These are phyloP conservation scores for Hyaloscypha finlandica DNA, from an alignment of 495 filamentous ascomycete genomes.

Conservation along the genomic window DNA sequence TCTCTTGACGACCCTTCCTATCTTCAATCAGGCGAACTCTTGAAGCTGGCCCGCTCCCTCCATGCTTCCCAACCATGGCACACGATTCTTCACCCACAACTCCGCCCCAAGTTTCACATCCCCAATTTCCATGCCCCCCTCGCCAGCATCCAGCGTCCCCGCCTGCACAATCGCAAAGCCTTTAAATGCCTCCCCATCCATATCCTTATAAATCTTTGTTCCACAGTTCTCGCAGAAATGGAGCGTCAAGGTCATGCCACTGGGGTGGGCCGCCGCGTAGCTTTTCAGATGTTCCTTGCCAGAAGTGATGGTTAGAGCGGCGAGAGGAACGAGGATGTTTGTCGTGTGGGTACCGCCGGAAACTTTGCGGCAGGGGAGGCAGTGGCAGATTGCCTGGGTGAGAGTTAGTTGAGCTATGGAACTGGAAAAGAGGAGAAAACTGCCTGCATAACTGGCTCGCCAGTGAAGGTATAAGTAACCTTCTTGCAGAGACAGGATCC, in stretches of 20 bases:
- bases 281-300: neutral
- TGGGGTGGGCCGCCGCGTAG: slow-evolving; percentile 2
- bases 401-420: neutral
- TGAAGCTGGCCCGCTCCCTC: slow-evolving; percentile 10
- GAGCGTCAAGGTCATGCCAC: slow-evolving; percentile 10
- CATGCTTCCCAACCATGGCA: slow-evolving; percentile 3
- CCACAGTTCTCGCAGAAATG: slow-evolving; percentile 15
- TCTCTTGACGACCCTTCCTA: too few relatives aligned
- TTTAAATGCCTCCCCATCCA: slow-evolving; percentile 42
- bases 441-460: slow-evolving; percentile 9
- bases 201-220: slow-evolving; percentile 23
- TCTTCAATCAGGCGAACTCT: slow-evolving; percentile 13
- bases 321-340: slow-evolving; percentile 6
- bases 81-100: slow-evolving; percentile 12
- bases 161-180: slow-evolving; percentile 44
- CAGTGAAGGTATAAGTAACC: slow-evolving; percentile 20
- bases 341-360: slow-evolving; percentile 4
- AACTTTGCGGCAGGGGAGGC: slow-evolving; percentile 20
- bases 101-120: slow-evolving; percentile 13
- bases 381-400: slow-evolving; percentile 18
- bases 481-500: slow-evolving; percentile 19
- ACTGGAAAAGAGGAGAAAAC: neutral
- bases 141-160: slow-evolving; percentile 26
- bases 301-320: slow-evolving; percentile 1
- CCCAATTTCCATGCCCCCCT: neutral